Evolutionary conservation across 192 early-diverging fungal species (phyloP), one percentile per base, ranked within the genome.

Genomic region (Coemansia sp.): DNA sequence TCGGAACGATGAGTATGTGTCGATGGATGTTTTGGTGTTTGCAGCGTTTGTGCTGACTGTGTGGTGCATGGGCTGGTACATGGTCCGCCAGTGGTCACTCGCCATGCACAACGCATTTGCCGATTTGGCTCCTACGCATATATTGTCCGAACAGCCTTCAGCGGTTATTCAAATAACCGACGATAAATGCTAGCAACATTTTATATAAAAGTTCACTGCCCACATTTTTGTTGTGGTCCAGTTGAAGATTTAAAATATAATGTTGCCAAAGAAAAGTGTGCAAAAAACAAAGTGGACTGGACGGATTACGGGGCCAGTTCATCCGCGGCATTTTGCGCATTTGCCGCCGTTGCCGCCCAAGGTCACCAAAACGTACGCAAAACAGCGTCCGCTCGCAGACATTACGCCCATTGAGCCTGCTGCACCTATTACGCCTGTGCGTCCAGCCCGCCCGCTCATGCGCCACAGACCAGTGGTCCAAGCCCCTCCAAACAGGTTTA

Each of bases 271-370:
- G 47, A 48, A 48, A 48, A 34, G 31, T 6, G 31, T 8, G 31
- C 31, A 34, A 6, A 34, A 34, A 34, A 34, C 31, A 6, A 34
- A 34, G 31, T 34, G 53, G 26, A 31, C 0, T 5, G 31, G 31
- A 15, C 68, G 74, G 9, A 54, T 77, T 14, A 69, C 62, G 11
- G 69, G 64, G 0, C 58, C 62, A 0, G 26, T 63, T 15, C 61
- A 50, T 12, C 49, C n/a, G 25, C 52, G 66, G 9, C 56, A 69
- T 36, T 67, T 66, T 51, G 36, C 47, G 4, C 54, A 48, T 34
- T 15, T 72, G 56, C 75, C 75, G 9, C 75, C 75, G 10, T 36
- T 78, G 28, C 75, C 70, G n/a, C 75, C 75, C 4, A 17, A 17
- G 12, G 58, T 68, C 3, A 49, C 56, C 37, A 61, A 44, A n/a